Evolutionary conservation across 2,329 filamentous ascomycete species (phyloP).

Genomic region (Parastagonospora avenae): DNA sequence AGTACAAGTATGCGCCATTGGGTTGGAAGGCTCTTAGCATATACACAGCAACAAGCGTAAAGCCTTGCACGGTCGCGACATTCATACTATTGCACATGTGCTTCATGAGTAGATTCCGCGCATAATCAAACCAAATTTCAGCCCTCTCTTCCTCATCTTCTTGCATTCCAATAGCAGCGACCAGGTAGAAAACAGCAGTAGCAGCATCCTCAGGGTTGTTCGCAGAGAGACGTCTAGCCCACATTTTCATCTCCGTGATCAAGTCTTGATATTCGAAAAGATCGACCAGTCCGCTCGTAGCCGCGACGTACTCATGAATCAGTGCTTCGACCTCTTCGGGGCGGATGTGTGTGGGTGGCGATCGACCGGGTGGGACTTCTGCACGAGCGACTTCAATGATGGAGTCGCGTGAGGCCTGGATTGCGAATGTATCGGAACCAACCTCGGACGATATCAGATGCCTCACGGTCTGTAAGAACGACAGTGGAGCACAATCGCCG

Average conservation of each 20-base stretch:
- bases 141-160: slow-evolving; percentile 49
- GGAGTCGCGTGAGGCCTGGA: slow-evolving; percentile 34
- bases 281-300: slow-evolving; percentile 56
- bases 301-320: slow-evolving; percentile 52
- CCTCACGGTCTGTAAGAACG: slow-evolving; percentile 59
- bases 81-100: slow-evolving; percentile 57
- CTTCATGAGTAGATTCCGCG: slow-evolving; percentile 51
- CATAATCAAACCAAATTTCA: slow-evolving; percentile 55
- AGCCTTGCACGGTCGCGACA: slow-evolving; percentile 58
- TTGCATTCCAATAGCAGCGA: slow-evolving; percentile 57
- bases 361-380: slow-evolving; percentile 25
- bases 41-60: slow-evolving; percentile 57
- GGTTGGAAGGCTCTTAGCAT: slow-evolving; percentile 58
- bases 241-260: slow-evolving; percentile 29
- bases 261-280: slow-evolving; percentile 52
- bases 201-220: slow-evolving; percentile 47
- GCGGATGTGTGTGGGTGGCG: slow-evolving; percentile 22
- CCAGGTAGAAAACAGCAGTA: slow-evolving; percentile 57
- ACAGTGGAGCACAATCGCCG: slow-evolving; percentile 59
- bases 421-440: slow-evolving; percentile 25
- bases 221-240: slow-evolving; percentile 21
- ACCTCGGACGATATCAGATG: slow-evolving; percentile 53
- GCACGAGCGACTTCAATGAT: slow-evolving; percentile 39
- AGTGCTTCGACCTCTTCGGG: slow-evolving; percentile 49
- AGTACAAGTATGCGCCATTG: slow-evolving; percentile 59